Base-by-base conservation (phyloP, 352 stramenopile species). In the Achlya hypogyna region DNA sequence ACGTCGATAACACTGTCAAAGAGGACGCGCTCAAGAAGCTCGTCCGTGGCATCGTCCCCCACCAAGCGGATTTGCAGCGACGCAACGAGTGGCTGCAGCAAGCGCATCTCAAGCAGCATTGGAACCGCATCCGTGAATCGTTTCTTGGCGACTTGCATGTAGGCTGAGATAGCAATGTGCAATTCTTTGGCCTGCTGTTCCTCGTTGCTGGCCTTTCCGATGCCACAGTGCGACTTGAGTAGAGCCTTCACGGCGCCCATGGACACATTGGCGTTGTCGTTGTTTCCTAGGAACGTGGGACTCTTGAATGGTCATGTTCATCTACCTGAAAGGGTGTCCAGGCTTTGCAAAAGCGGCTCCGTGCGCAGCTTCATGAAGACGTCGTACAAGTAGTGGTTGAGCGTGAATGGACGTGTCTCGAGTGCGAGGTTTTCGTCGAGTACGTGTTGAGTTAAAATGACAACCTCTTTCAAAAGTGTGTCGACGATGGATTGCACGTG, bases 91-190 rank as follows among this genome's bases (percentile, higher is more conserved):
- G 51, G 51, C 51, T 35, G 1, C 23, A 58, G 10, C 1, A 35
- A 31, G 14, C 4, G 32, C 23, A 10, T 58, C 29, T 79, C 78
- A 20, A 81, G 53, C 25, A 71, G 70, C 71, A 81, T 81, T 6
- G 75, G 75, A 2, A 81, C 66, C 43, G 69, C 29, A 56, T 81
- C 75, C 2, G 75, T 53, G 34, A 79, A 76, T 8, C 75, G 75
- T 40, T 65, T 65, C 16, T 63, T 69, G 0, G 75, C 73, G 47
- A 81, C 69, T 0, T 76, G 27, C 22, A 81, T 18, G 43, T 81
- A 81, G 14, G 70, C 63, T 27, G 60, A 59, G 1, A 81, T 60
- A 6, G 75, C 73, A 22, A 75, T 51, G 42, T 78, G 63, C 53
- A 81, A 74, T 35, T 81, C 75, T 18, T 74, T 47, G 10, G 64